These are phyloP conservation scores for Beauveria sp. DNA, from an alignment of 2,329 filamentous ascomycete species.

Conservation along the genomic window DNA sequence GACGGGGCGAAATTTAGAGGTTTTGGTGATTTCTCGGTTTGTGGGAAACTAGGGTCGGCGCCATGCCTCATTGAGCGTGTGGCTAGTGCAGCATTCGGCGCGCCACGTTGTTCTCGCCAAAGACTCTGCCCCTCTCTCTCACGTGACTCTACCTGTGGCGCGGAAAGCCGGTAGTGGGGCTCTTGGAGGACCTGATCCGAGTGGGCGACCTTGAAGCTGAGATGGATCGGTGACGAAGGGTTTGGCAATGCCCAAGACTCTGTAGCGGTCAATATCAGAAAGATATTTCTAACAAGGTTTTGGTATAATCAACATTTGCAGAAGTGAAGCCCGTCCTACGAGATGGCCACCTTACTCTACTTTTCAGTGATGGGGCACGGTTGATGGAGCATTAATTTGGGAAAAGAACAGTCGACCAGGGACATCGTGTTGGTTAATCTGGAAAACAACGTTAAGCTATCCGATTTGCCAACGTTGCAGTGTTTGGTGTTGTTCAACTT, in stretches of 20 bases:
- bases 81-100: conserved; percentile 15
- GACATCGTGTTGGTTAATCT: too few relatives aligned
- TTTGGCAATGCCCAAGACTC: neutral
- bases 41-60: conserved; percentile 35
- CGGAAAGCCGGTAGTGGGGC: neutral
- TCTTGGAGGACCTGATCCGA: neutral
- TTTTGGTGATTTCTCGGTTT: conserved; percentile 38
- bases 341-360: too few relatives aligned
- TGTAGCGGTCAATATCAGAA: too few relatives aligned
- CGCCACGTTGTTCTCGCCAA: conserved; percentile 1
- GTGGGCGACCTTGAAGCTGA: neutral
- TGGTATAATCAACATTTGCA: too few relatives aligned
- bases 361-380: too few relatives aligned
- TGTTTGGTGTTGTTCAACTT: too few relatives aligned
- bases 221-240: neutral
- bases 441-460: too few relatives aligned
- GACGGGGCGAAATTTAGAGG: conserved; percentile 30
- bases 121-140: conserved; percentile 1
- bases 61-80: conserved; percentile 25
- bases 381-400: too few relatives aligned
- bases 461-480: too few relatives aligned
- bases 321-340: too few relatives aligned
- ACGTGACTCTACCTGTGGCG: conserved; percentile 6
- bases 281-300: too few relatives aligned
- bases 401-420: too few relatives aligned